Conservation (phyloP, 352 stramenopile species). For the Globisporangium megalacanthum region DNA sequence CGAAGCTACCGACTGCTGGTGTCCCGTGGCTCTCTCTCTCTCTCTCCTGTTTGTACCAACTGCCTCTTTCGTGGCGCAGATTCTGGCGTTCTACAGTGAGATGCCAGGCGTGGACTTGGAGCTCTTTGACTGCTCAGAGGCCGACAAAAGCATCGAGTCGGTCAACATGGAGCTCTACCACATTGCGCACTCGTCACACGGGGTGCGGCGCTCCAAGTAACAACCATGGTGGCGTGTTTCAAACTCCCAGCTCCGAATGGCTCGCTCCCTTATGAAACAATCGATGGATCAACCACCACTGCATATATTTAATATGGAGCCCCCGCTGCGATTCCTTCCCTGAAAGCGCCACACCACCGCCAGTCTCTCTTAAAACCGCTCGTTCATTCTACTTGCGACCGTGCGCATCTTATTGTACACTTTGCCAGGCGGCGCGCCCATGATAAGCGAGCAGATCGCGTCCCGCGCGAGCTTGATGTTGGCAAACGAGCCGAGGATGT, state of each 20-base stretch:
- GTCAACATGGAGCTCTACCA: conserved; percentile 71
- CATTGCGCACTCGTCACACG: conserved; percentile 49
- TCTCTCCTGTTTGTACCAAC: not conserved
- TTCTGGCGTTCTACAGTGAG: conserved; percentile 84
- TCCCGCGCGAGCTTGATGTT: conserved; percentile 98
- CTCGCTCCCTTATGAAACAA: not conserved
- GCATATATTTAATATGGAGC: not conserved
- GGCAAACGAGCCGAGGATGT: conserved; percentile 97
- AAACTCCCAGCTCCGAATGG: too few species aligned
- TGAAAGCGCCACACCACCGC: not conserved
- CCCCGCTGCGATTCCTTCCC: not conserved
- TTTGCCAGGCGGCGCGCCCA: conserved; percentile 98
- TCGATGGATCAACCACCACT: not conserved
- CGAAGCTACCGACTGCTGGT: conserved; percentile 1
- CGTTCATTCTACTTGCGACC: conserved; percentile 98
- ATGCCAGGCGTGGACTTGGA: conserved; percentile 72
- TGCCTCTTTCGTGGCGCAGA: conserved; percentile 22
- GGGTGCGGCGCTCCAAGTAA: conserved; percentile 20
- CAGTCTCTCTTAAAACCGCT: conserved; percentile 85
- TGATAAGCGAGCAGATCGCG: conserved; percentile 87
- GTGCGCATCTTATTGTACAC: conserved; percentile 99
- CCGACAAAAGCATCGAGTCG: conserved; percentile 66
- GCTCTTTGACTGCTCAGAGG: conserved; percentile 74
- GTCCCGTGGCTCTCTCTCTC: not conserved
- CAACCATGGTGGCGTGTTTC: too few species aligned